phyloP scores from a whole-genome alignment of 1,284 basidiomycete genomes.

The Puccinia coronata region DNA sequence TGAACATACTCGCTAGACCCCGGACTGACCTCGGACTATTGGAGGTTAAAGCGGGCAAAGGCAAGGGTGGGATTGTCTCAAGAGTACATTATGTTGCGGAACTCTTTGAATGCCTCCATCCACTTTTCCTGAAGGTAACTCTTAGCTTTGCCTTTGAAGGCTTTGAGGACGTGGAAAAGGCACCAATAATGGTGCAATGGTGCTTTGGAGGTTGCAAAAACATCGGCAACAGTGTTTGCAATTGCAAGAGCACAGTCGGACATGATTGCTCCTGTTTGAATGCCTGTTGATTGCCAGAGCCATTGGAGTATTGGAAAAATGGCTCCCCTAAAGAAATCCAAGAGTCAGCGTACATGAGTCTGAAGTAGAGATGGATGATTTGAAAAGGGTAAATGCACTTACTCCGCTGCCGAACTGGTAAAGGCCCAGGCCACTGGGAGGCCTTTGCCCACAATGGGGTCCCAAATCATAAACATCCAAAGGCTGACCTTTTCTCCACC shows the following conservation, averaged over 20 bases:
- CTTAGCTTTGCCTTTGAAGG: not conserved
- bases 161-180: slow-evolving; percentile 7
- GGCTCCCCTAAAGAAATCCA: too few relatives aligned
- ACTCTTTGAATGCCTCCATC: not conserved
- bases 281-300: not conserved
- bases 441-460: not conserved
- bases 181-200: not conserved
- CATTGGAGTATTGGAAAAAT: not conserved
- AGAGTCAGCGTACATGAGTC: too few relatives aligned
- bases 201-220: not conserved
- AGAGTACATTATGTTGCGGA: not conserved
- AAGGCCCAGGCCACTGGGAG: not conserved
- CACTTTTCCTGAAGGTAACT: not conserved
- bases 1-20: too few relatives aligned
- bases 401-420: not conserved
- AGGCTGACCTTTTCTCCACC: not conserved
- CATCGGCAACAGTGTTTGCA: not conserved
- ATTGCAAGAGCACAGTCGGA: not conserved
- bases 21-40: too few relatives aligned
- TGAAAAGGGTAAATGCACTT: not conserved
- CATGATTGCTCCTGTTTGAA: not conserved
- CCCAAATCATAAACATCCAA: not conserved
- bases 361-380: not conserved
- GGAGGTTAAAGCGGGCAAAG: not conserved
- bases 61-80: not conserved